Percentiles rank a stretch among this genome's conserved stretches.
These are phyloP conservation scores for Blepharisma undulans DNA, from an alignment of 169 alveolate genomes.

Conservation along the genomic window DNA sequence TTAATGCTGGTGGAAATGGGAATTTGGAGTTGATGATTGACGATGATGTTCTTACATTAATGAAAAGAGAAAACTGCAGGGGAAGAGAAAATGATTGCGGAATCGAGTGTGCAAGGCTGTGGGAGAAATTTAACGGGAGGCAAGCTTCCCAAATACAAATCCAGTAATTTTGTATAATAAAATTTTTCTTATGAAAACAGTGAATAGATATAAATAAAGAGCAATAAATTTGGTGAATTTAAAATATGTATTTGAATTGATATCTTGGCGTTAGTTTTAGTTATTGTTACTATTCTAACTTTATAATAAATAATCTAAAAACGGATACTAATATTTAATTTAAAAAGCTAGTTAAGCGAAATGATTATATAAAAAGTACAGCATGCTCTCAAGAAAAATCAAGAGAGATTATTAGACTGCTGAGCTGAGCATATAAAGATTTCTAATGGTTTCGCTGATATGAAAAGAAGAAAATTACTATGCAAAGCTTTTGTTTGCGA, in stretches of 20 bases:
- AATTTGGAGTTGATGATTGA: not conserved
- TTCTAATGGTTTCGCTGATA: too few relatives aligned
- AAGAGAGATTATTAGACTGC: too few relatives aligned
- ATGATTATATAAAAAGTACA: not conserved
- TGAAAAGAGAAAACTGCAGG: not conserved
- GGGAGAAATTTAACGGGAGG: constrained; percentile 11
- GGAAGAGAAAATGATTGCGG: not conserved
- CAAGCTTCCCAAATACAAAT: not conserved
- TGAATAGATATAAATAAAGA: not conserved
- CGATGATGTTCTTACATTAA: not conserved
- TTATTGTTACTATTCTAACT: too few relatives aligned
- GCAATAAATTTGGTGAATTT: not conserved
- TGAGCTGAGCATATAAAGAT: too few relatives aligned
- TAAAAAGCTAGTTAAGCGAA: not conserved
- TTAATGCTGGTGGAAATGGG: not conserved
- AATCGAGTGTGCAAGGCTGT: not conserved
- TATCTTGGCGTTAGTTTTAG: too few relatives aligned
- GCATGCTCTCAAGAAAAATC: too few relatives aligned
- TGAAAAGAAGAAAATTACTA: too few relatives aligned
- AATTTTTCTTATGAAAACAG: not conserved
- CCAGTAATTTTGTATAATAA: not conserved
- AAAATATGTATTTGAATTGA: too few relatives aligned
- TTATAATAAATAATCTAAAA: not conserved
- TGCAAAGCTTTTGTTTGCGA: too few relatives aligned
- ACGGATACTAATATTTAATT: not conserved